These are phyloP conservation scores for Nepenthes mirabilis DNA, from an alignment of 148 eudicot species.

Conservation along the genomic window DNA sequence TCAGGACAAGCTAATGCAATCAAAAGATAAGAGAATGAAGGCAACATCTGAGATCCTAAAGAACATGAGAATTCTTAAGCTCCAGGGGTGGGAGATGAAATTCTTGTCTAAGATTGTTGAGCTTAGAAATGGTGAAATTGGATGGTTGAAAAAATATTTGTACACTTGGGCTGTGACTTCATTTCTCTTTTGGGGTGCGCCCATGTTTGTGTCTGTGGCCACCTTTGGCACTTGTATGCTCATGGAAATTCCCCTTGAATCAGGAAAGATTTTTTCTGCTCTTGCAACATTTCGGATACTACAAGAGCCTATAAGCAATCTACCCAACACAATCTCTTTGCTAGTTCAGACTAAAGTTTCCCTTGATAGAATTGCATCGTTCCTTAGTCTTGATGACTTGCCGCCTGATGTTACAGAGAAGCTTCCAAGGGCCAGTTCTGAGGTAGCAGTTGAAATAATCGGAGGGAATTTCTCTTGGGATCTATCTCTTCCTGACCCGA, in stretches of 20 bases:
- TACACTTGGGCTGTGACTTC: conserved; percentile 15
- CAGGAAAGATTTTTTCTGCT: conserved; percentile 34
- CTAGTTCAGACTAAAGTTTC: conserved; percentile 42
- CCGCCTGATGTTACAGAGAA: conserved; percentile 20
- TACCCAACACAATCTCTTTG: conserved; percentile 37
- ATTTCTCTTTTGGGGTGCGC: conserved; percentile 30
- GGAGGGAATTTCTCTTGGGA: conserved; percentile 45
- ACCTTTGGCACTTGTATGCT: conserved; percentile 27
- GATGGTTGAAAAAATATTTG: conserved; percentile 28
- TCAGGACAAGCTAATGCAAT: conserved; percentile 25
- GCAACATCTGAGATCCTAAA: conserved; percentile 36
- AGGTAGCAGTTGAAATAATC: conserved; percentile 25
- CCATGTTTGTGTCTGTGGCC: conserved; percentile 27
- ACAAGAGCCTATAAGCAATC: conserved; percentile 31
- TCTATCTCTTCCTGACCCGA: conserved; percentile 2
- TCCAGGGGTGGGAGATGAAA: conserved; percentile 46
- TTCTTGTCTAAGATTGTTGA: conserved; percentile 28
- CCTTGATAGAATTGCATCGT: conserved; percentile 35
- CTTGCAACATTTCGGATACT: conserved; percentile 42
- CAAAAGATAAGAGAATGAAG: conserved; percentile 36
- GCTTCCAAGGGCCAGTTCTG: conserved; percentile 21
- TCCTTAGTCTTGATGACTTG: conserved; percentile 39
- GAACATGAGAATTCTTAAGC: conserved; percentile 38
- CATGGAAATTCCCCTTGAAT: conserved; percentile 32
- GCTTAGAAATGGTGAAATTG: conserved; percentile 20